A percentile compares a stretch with the other conserved stretches of the same genome.
These are phyloP conservation scores for Haplographium delicatum DNA, from an alignment of 495 filamentous ascomycete genomes.

Conservation along the genomic window DNA sequence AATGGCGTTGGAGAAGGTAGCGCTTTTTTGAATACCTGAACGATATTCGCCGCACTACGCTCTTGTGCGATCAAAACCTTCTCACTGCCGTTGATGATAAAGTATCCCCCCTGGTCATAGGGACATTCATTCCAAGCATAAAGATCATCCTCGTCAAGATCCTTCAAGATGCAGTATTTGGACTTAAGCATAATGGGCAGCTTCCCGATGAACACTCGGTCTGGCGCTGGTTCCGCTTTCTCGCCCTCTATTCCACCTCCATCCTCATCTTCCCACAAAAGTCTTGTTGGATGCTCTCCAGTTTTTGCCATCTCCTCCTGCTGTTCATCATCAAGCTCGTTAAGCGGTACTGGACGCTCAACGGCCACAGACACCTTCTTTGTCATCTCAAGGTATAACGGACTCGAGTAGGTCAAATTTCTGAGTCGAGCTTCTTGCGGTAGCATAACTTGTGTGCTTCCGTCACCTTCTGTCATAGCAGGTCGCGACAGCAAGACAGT, in stretches of 20 bases:
- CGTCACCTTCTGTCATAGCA: conserved; percentile 86
- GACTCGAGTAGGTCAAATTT: conserved; percentile 90
- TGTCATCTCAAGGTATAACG: conserved; percentile 78
- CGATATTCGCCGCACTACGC: conserved; percentile 93
- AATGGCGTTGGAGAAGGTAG: conserved; percentile 81
- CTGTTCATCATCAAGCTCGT: conserved; percentile 59
- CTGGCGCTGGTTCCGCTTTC: conserved; percentile 38
- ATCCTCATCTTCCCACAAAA: conserved; percentile 55
- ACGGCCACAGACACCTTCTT: conserved; percentile 76
- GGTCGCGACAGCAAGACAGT: conserved; percentile 77
- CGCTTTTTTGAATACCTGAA: conserved; percentile 97
- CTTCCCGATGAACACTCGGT: conserved; percentile 62
- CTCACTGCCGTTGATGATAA: conserved; percentile 99
- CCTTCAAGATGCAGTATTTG: conserved; percentile 81
- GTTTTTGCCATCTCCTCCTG: conserved; percentile 40
- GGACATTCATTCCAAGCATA: conserved; percentile 92
- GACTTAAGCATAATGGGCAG: conserved; percentile 97
- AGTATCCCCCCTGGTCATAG: conserved; percentile 96
- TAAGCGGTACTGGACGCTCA: conserved; percentile 59
- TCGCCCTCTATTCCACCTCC: conserved; percentile 32
- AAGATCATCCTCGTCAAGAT: conserved; percentile 71
- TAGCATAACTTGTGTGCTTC: conserved; percentile 70
- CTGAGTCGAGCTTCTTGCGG: conserved; percentile 92
- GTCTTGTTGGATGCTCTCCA: conserved; percentile 45
- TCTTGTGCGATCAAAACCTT: conserved; percentile 99